Conservation (phyloP, 306 rosid genomes). For the Quercus robur region DNA sequence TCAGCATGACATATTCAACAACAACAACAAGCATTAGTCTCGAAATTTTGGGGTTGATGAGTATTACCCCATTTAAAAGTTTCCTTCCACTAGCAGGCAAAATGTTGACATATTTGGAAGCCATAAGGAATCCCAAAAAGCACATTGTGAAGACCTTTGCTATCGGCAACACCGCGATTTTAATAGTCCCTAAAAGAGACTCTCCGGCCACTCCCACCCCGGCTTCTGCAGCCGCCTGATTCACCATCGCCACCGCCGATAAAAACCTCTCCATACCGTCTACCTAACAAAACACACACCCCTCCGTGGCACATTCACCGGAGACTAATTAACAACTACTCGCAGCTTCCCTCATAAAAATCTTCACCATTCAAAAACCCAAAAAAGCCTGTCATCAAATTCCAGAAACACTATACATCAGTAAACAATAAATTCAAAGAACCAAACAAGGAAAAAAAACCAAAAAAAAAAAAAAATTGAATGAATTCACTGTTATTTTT, state of each 20-base stretch:
- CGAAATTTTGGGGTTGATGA: too few relatives aligned
- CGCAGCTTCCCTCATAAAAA: too few relatives aligned
- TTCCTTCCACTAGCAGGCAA: conserved; percentile 84
- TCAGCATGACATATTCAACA: too few relatives aligned
- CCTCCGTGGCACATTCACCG: not conserved
- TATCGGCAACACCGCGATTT: conserved; percentile 83
- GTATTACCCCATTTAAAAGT: conserved; percentile 78
- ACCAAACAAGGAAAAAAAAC: too few relatives aligned
- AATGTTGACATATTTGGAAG: conserved; percentile 82
- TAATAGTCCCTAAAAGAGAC: conserved; percentile 65
- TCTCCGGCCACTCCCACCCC: conserved; percentile 55
- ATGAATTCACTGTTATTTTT: too few relatives aligned
- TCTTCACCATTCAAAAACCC: too few relatives aligned
- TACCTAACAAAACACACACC: conserved; percentile 4
- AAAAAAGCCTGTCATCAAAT: too few relatives aligned
- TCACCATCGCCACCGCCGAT: conserved; percentile 17
- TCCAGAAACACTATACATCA: too few relatives aligned
- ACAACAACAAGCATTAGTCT: not conserved
- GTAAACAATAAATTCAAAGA: too few relatives aligned
- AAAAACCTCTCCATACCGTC: conserved; percentile 43
- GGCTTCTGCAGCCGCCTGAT: conserved; percentile 1
- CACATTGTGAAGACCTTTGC: conserved; percentile 90
- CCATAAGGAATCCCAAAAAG: conserved; percentile 90
- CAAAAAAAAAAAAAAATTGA: too few relatives aligned
- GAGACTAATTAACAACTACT: not conserved